Conservation (phyloP, 805 yeast species). For the Candida sonorensis region DNA sequence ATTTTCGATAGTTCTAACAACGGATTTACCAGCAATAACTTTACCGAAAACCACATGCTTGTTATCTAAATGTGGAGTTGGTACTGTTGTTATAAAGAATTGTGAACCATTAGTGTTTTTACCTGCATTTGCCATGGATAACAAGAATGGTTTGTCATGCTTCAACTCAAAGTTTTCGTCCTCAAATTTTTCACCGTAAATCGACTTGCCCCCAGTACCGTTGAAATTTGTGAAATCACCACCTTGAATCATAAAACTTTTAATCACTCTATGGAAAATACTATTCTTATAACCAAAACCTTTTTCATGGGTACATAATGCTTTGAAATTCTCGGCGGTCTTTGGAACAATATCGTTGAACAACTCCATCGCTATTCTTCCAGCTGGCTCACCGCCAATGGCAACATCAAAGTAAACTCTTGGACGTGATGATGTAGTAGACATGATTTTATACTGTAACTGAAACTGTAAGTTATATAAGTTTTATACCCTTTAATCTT, state of each 20-base stretch:
- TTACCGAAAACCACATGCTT: slow-evolving; percentile 96
- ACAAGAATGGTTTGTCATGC: slow-evolving; percentile 80
- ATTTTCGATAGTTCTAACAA: slow-evolving; percentile 74
- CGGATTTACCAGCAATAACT: slow-evolving; percentile 73
- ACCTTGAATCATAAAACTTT: slow-evolving; percentile 88
- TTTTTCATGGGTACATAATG: slow-evolving; percentile 83
- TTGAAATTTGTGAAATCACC: slow-evolving; percentile 77
- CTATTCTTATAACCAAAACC: slow-evolving; percentile 77
- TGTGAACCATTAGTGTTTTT: slow-evolving; percentile 95
- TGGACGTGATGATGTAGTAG: slow-evolving; percentile 25
- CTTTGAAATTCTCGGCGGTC: slow-evolving; percentile 85
- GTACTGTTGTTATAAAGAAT: slow-evolving; percentile 86
- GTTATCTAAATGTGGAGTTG: slow-evolving; percentile 91
- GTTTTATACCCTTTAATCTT: too few relatives aligned
- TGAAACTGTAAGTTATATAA: too few relatives aligned
- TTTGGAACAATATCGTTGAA: slow-evolving; percentile 59
- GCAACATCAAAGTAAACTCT: slow-evolving; percentile 76
- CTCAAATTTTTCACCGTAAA: slow-evolving; percentile 79
- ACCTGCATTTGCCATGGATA: slow-evolving; percentile 97
- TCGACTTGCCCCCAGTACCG: slow-evolving; percentile 79
- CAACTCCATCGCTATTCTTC: slow-evolving; percentile 75
- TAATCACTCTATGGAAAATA: slow-evolving; percentile 89
- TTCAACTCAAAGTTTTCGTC: slow-evolving; percentile 77
- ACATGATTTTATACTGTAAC: neutral
- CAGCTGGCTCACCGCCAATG: slow-evolving; percentile 60